A percentile compares a stretch with the other conserved stretches of the same genome.
Evolutionary conservation across 1,139 yeast species (phyloP).

Genomic region (Diutina pseudorugosa): DNA sequence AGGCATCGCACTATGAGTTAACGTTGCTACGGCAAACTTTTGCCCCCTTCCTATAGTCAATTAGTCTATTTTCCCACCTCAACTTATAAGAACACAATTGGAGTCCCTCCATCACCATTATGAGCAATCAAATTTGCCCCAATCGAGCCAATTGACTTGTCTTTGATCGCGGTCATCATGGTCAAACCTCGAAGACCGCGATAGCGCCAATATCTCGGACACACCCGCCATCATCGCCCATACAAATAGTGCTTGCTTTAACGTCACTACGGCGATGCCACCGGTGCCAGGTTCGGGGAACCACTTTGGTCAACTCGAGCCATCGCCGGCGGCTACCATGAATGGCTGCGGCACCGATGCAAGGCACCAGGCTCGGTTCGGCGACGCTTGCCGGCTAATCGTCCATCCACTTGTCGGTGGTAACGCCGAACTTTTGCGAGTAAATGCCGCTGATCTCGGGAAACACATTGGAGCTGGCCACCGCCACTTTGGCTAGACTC

Average conservation of each 20-base stretch:
- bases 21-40: too few species aligned
- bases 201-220: not conserved
- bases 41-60: too few species aligned
- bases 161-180: too few species aligned
- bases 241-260: not conserved
- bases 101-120: too few species aligned
- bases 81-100: too few species aligned
- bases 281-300: not conserved
- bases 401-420: not conserved
- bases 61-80: too few species aligned
- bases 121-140: too few species aligned
- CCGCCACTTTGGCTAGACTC: conserved; percentile 10
- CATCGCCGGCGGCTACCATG: not conserved
- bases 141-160: too few species aligned
- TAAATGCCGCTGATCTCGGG: not conserved
- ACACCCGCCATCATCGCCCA: not conserved
- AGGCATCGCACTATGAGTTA: too few species aligned
- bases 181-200: too few species aligned
- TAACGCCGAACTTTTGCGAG: not conserved
- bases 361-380: not conserved
- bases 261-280: too few species aligned
- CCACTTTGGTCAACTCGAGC: not conserved
- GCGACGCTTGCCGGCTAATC: not conserved
- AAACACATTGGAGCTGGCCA: not conserved
- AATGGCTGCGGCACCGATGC: not conserved